These are phyloP conservation scores for Penstemon barbatus DNA, from an alignment of 257 asterid genomes.

Conservation along the genomic window DNA sequence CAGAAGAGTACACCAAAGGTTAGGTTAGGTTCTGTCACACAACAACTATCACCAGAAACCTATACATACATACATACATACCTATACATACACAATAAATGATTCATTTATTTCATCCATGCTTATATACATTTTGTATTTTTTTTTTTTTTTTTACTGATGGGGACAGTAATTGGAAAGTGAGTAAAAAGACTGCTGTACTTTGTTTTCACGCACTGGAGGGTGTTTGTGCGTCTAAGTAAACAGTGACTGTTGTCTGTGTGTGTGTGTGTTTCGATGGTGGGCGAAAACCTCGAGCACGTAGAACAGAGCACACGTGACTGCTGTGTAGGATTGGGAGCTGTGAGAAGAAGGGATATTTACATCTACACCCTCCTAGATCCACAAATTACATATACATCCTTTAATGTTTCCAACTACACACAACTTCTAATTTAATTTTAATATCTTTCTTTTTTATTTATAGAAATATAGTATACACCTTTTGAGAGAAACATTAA, in stretches of 20 bases:
- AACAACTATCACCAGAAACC: conserved; percentile 52
- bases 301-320: conserved; percentile 26
- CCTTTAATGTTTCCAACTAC: no score
- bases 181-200: conserved; percentile 19
- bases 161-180: conserved; percentile 23
- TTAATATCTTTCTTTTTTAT: no score
- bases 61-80: background rate
- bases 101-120: conserved; percentile 40
- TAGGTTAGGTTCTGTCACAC: conserved; percentile 44
- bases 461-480: no score
- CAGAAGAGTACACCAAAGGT: conserved; percentile 48
- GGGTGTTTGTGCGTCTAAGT: conserved; percentile 26
- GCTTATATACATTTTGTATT: conserved; percentile 34
- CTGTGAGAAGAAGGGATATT: background rate
- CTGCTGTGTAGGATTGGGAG: background rate
- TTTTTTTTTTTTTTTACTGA: conserved; percentile 12
- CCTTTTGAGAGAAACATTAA: no score
- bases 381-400: no score
- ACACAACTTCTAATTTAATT: no score
- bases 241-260: background rate
- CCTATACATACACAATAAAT: conserved; percentile 21
- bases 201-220: conserved; percentile 25
- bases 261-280: background rate
- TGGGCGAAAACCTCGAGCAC: background rate
- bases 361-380: no score